These are phyloP conservation scores for Limtongia smithiae DNA, from an alignment of 805 yeast genomes.

Conservation along the genomic window DNA sequence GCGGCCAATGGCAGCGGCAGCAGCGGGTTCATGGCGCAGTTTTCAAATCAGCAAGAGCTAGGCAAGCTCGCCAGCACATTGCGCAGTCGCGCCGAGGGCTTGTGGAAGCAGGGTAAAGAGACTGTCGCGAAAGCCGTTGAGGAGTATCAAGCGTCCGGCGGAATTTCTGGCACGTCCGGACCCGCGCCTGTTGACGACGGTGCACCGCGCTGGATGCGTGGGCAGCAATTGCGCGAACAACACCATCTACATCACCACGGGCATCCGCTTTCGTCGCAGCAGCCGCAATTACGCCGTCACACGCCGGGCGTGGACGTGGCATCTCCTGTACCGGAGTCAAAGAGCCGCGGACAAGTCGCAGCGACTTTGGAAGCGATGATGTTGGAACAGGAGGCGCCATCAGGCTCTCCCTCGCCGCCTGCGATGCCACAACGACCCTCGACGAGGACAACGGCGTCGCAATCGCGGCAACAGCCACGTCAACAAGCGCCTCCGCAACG, in stretches of 20 bases:
- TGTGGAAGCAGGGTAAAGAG: constrained; percentile 57
- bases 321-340: not conserved
- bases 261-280: constrained; percentile 14
- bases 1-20: not conserved
- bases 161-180: not conserved
- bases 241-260: too few relatives aligned
- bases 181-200: constrained; percentile 4
- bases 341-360: not conserved
- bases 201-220: constrained; percentile 26
- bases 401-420: constrained; percentile 1
- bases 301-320: not conserved
- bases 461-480: too few relatives aligned
- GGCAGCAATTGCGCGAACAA: constrained; percentile 12
- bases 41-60: constrained; percentile 18
- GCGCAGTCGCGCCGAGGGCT: constrained; percentile 55
- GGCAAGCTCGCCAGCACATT: constrained; percentile 41
- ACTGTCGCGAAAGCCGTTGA: constrained; percentile 62
- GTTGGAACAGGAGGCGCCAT: constrained; percentile 18
- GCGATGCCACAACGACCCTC: constrained; percentile 4
- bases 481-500: too few relatives aligned
- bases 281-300: constrained; percentile 5
- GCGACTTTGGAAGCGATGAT: constrained; percentile 21
- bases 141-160: constrained; percentile 40
- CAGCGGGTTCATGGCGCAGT: constrained; percentile 4
- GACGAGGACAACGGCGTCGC: too few relatives aligned